A percentile compares a stretch with the other conserved stretches of the same genome.
phyloP scores from a whole-genome alignment of 2,329 filamentous ascomycete genomes.

The Calonectria leucothoes region DNA sequence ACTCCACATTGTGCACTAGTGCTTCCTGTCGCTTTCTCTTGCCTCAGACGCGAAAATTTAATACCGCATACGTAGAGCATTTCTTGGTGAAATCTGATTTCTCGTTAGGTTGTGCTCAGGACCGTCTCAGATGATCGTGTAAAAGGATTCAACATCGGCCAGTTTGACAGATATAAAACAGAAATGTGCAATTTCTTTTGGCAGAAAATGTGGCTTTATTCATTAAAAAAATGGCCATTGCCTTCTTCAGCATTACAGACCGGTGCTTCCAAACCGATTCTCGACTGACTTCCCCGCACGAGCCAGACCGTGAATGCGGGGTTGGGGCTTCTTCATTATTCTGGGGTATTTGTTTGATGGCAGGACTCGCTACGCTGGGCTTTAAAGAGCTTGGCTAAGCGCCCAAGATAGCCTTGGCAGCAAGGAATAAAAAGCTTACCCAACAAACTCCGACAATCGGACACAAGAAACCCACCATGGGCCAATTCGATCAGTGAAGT shows the following conservation, averaged over 20 bases:
- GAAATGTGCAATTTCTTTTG: too few relatives aligned
- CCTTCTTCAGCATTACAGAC: background rate
- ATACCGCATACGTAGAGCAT: background rate
- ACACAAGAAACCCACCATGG: background rate
- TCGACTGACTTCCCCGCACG: background rate
- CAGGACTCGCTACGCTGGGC: background rate
- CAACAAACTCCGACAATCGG: background rate
- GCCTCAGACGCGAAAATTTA: background rate
- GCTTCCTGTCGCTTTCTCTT: background rate
- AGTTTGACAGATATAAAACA: background rate
- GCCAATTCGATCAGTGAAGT: background rate
- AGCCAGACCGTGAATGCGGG: background rate
- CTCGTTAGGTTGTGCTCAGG: background rate
- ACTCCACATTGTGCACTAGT: background rate
- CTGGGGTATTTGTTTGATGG: background rate
- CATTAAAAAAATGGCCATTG: background rate
- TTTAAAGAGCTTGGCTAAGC: background rate
- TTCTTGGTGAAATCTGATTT: too few relatives aligned
- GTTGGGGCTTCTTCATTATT: background rate
- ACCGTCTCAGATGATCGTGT: background rate
- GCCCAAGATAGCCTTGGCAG: background rate
- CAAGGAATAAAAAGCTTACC: background rate
- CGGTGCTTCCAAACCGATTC: background rate
- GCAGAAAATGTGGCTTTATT: background rate
- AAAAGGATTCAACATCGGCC: background rate